Percentiles rank a stretch among this genome's conserved stretches.
These are phyloP conservation scores for Elongisporangium undulatum DNA, from an alignment of 352 stramenopile genomes.

Conservation along the genomic window DNA sequence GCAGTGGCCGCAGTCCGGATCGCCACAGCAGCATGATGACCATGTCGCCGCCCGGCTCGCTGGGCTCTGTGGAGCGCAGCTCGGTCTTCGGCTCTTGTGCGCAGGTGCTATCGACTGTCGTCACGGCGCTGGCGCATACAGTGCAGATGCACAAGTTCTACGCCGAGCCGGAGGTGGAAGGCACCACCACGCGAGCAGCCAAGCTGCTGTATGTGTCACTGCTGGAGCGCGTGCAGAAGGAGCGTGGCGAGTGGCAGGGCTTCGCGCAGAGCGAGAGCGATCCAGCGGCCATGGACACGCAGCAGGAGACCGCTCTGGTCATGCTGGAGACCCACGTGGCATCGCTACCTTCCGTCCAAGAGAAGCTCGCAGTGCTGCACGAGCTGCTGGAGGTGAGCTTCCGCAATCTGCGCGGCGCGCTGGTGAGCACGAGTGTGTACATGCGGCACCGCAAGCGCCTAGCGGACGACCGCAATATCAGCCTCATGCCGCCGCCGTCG, in stretches of 20 bases:
- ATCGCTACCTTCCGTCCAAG: constrained; percentile 10
- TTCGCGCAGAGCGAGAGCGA: constrained; percentile 20
- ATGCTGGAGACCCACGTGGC: constrained; percentile 11
- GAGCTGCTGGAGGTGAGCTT: constrained; percentile 69
- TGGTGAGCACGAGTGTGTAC: constrained; percentile 45
- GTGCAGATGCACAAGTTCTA: constrained; percentile 36
- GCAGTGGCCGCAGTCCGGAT: too few species aligned
- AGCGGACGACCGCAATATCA: constrained; percentile 9
- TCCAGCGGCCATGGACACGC: neutral
- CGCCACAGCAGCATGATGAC: neutral
- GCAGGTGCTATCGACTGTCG: constrained; percentile 41
- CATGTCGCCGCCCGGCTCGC: neutral
- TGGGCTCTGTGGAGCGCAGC: constrained; percentile 18
- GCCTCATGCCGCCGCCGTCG: constrained; percentile 30
- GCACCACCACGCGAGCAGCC: constrained; percentile 30
- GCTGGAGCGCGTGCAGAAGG: constrained; percentile 59
- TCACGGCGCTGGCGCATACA: constrained; percentile 39
- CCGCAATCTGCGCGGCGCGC: constrained; percentile 48
- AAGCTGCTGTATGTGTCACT: constrained; percentile 71
- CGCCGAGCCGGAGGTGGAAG: constrained; percentile 21
- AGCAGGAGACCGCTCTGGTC: constrained; percentile 11
- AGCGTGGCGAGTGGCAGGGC: constrained; percentile 63
- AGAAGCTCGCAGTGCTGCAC: constrained; percentile 39
- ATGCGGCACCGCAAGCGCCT: constrained; percentile 34
- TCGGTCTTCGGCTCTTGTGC: constrained; percentile 49